Conservation (phyloP, 2,329 filamentous ascomycete genomes). For the Chaetomiaceae sp. region DNA sequence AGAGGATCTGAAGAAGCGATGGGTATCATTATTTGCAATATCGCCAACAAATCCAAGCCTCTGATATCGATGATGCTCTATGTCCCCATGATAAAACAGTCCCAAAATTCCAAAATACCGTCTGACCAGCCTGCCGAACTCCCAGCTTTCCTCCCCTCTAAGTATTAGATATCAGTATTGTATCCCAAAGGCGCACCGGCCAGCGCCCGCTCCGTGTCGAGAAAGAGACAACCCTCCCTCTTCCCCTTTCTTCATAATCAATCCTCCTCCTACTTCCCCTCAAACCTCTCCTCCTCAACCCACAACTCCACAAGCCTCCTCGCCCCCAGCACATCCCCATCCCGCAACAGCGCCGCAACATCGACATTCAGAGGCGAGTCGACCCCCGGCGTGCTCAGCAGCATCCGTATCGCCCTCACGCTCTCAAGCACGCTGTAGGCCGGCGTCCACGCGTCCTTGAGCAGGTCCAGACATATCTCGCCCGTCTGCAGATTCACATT, state of each 20-base stretch:
- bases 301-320: slow-evolving; percentile 68
- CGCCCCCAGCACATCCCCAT: slow-evolving; percentile 64
- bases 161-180: neutral
- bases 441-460: slow-evolving; percentile 76
- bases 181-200: neutral
- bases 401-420: slow-evolving; percentile 66
- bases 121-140: neutral
- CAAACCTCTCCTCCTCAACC: slow-evolving; percentile 51
- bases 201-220: neutral
- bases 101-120: neutral
- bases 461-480: slow-evolving; percentile 89
- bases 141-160: neutral
- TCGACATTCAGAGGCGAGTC: slow-evolving; percentile 78
- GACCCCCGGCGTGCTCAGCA: slow-evolving; percentile 63
- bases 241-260: neutral
- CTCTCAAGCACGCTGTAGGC: slow-evolving; percentile 76
- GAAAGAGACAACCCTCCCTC: neutral
- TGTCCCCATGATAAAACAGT: neutral
- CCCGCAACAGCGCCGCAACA: slow-evolving; percentile 64
- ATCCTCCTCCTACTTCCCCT: slow-evolving; percentile 30
- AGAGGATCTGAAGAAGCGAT: slow-evolving; percentile 8
- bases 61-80: neutral
- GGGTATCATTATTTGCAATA: slow-evolving; percentile 11
- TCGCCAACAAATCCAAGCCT: neutral
- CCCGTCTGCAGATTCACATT: slow-evolving; percentile 69